Base-by-base conservation (phyloP, 2,329 filamentous ascomycete species). In the Fusarium decemcellulare region DNA sequence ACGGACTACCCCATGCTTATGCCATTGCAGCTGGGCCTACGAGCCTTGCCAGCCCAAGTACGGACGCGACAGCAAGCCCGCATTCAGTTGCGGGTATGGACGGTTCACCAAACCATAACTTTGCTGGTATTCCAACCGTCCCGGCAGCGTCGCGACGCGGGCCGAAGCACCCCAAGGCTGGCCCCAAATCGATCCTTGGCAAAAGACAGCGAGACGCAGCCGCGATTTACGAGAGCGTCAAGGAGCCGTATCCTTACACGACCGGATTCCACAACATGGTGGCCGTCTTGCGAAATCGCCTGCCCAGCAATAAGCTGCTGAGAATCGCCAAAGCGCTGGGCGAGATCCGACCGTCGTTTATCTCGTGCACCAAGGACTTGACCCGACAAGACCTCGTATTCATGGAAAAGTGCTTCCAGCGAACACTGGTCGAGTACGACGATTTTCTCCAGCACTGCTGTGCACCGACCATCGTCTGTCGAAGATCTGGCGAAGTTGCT, bases 351-450 rank as follows among this genome's bases (percentile, higher is more conserved):
- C 95, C 96, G 2, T 96, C 94, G 0, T 96, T 99, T 77, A 95
- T 98, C 68, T 91, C 94, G 11, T 97, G 94, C 67, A 97, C 93
- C 18, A 93, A 93, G 75, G 94, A 93, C n/a, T 84, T 98, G 65
- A 95, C 94, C 69, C 86, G 91, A 16, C 92, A 96, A 74, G 96
- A 99, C 79, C 85, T 98, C 30, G 91, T 99, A 23, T 98, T 98
- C 79, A 97, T 97, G 92, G 96, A 99, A 79, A 97, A 97, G 81
- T 97, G 93, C 75, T 94, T 98, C 77, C 96, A 99, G 80, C 90
- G 96, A 39, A 97, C 94, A 0, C 85, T 98, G 11, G 94, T 94
- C 76, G 94, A 97, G 77, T 97, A 97, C 75, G 94, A 98, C 77
- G 94, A 97, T 70, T 96, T 97, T 71, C 92, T 98, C 83, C 90